Conservation (phyloP, 2,329 filamentous ascomycete species). For the Zymoseptoria ardabiliae region DNA sequence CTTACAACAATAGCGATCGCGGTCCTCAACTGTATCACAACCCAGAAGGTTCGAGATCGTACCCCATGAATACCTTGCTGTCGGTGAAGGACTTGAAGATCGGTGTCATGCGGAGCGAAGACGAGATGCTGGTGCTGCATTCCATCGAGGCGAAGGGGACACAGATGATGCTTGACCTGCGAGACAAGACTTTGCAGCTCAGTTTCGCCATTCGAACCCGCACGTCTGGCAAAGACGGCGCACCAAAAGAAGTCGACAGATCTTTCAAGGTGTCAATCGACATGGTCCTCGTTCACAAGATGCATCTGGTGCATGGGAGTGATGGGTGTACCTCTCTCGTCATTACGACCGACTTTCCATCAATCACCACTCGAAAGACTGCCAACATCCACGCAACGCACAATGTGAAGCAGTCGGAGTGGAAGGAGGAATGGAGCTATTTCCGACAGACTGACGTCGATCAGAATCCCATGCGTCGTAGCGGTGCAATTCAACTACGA, state of each 20-base stretch:
- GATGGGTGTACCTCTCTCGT: slow-evolving; percentile 23
- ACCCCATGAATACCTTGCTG: slow-evolving; percentile 16
- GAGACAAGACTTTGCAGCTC: slow-evolving; percentile 38
- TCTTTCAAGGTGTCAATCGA: slow-evolving; percentile 19
- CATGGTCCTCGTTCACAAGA: slow-evolving; percentile 16
- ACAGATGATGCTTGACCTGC: slow-evolving; percentile 37
- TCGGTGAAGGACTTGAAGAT: slow-evolving; percentile 46
- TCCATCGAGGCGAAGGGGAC: slow-evolving; percentile 30
- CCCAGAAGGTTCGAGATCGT: slow-evolving; percentile 1
- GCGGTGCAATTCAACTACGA: slow-evolving; percentile 33
- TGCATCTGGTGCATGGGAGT: slow-evolving; percentile 16
- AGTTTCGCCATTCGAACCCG: slow-evolving; percentile 31
- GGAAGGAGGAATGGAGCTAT: slow-evolving; percentile 53
- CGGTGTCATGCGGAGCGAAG: slow-evolving; percentile 50
- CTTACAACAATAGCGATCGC: slow-evolving; percentile 5
- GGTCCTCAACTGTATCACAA: slow-evolving; percentile 3
- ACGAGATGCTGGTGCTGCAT: slow-evolving; percentile 54
- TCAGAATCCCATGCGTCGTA: slow-evolving; percentile 25
- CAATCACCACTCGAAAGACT: slow-evolving; percentile 21
- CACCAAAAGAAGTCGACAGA: not conserved
- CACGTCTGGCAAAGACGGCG: not conserved
- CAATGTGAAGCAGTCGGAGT: slow-evolving; percentile 34
- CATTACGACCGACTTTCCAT: slow-evolving; percentile 33
- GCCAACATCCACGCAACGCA: slow-evolving; percentile 33
- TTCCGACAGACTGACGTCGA: slow-evolving; percentile 58